Evolutionary conservation across 495 filamentous ascomycete species (phyloP).

Genomic region (Achaetomiella virescens): DNA sequence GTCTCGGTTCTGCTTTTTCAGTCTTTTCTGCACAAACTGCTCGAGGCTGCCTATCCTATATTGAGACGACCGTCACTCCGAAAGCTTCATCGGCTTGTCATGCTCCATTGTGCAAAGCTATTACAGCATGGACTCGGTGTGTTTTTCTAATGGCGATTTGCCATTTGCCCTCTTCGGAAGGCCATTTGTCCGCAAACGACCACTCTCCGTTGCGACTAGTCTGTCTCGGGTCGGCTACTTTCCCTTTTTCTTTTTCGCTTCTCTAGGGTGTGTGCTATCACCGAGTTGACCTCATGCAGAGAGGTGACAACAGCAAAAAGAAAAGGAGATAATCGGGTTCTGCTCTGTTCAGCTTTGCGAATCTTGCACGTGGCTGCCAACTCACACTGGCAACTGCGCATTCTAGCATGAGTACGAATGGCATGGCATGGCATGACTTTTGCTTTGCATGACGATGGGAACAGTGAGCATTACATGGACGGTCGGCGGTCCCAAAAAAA

Average conservation of each 20-base stretch:
- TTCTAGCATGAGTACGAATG: not conserved
- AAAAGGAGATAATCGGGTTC: not conserved
- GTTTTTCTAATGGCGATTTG: not conserved
- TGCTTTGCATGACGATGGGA: not conserved
- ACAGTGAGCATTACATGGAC: not conserved
- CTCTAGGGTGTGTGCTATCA: not conserved
- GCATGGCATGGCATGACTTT: too few relatives aligned
- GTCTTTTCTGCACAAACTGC: not conserved
- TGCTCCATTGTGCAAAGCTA: not conserved
- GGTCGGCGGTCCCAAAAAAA: slow-evolving; percentile 3
- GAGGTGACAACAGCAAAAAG: not conserved
- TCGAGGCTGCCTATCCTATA: not conserved
- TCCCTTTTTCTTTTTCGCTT: not conserved
- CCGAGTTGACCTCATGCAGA: not conserved
- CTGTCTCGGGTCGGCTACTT: not conserved
- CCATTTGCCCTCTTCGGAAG: not conserved
- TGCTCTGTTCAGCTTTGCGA: slow-evolving; percentile 1
- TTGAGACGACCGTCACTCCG: slow-evolving; percentile 1
- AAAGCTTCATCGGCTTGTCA: not conserved
- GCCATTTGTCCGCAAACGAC: not conserved
- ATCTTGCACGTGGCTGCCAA: not conserved
- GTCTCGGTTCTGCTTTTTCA: not conserved
- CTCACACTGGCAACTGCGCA: not conserved
- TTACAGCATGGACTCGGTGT: not conserved
- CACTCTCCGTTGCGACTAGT: not conserved